These are phyloP conservation scores for Yamadazyma sp. DNA, from an alignment of 1,139 yeast species.

Conservation along the genomic window DNA sequence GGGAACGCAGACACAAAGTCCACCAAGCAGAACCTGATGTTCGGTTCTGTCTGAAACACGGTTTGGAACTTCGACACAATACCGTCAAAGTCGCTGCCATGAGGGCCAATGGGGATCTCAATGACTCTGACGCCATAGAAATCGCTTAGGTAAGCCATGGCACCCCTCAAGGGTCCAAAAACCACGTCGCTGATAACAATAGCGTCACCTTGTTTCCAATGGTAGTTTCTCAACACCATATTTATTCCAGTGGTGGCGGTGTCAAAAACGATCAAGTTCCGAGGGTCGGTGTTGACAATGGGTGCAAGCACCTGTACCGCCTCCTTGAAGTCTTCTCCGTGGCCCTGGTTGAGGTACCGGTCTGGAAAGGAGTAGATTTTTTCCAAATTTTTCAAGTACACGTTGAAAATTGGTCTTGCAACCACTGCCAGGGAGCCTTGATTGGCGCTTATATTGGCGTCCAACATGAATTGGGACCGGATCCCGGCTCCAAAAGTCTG, in stretches of 20 bases:
- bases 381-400: constrained; percentile 22
- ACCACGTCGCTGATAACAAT: constrained; percentile 51
- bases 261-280: constrained; percentile 47
- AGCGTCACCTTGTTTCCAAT: constrained; percentile 53
- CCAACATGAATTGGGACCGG: too few species aligned
- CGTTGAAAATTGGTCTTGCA: too few species aligned
- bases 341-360: constrained; percentile 26
- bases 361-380: constrained; percentile 44
- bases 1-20: constrained; percentile 70
- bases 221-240: constrained; percentile 54
- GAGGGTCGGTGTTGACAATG: too few species aligned
- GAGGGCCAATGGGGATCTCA: too few species aligned
- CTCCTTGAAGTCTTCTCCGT: constrained; percentile 22
- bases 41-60: constrained; percentile 22
- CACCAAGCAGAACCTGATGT: constrained; percentile 48
- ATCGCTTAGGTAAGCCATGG: too few species aligned
- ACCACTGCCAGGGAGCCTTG: too few species aligned
- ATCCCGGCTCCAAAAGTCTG: too few species aligned
- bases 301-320: constrained; percentile 40
- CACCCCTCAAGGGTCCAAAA: constrained; percentile 40
- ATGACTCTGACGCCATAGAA: too few species aligned
- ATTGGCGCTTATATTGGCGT: too few species aligned
- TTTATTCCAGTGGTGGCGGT: constrained; percentile 68
- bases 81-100: too few species aligned
- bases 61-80: constrained; percentile 42